phyloP scores from a whole-genome alignment of 2,329 filamentous ascomycete species.

The Pseudocercospora cruenta region DNA sequence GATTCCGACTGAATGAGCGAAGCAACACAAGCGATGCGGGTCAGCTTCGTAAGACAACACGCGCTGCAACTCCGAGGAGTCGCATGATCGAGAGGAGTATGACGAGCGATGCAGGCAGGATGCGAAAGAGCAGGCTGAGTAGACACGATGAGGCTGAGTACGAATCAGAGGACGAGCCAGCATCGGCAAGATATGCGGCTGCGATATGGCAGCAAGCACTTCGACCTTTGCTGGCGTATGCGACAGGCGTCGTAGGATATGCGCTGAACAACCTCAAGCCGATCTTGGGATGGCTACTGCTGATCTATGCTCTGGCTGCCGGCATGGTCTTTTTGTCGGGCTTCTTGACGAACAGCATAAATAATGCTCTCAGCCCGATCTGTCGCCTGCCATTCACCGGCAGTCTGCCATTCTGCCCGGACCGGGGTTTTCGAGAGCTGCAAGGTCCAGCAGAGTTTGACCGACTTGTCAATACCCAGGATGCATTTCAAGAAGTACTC shows the following conservation, averaged over 20 bases:
- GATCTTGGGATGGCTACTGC: constrained; percentile 64
- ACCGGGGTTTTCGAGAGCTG: constrained; percentile 23
- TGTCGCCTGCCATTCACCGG: constrained; percentile 70
- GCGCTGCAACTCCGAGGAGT: constrained; percentile 26
- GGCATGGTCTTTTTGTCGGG: constrained; percentile 63
- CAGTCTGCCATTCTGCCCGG: constrained; percentile 65
- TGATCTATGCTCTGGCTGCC: constrained; percentile 64
- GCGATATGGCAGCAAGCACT: constrained; percentile 40
- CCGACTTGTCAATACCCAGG: constrained; percentile 72
- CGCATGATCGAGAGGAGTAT: constrained; percentile 35
- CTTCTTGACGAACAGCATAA: constrained; percentile 64
- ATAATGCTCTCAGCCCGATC: constrained; percentile 66
- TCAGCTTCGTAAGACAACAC: constrained; percentile 30
- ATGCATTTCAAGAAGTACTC: constrained; percentile 75
- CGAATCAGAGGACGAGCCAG: constrained; percentile 27
- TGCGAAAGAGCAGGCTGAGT: constrained; percentile 20
- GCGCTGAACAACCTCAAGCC: constrained; percentile 67
- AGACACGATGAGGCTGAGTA: constrained; percentile 33
- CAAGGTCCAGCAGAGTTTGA: constrained; percentile 66
- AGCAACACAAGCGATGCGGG: constrained; percentile 38
- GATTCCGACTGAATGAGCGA: constrained; percentile 36
- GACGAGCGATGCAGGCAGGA: constrained; percentile 38
- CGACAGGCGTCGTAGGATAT: constrained; percentile 59
- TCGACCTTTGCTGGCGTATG: constrained; percentile 51
- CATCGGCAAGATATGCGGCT: constrained; percentile 17